A percentile compares a stretch with the other conserved stretches of the same genome.
Evolutionary conservation across 106 monocot genomes (phyloP).

Genomic region (Amphibolis antarctica): DNA sequence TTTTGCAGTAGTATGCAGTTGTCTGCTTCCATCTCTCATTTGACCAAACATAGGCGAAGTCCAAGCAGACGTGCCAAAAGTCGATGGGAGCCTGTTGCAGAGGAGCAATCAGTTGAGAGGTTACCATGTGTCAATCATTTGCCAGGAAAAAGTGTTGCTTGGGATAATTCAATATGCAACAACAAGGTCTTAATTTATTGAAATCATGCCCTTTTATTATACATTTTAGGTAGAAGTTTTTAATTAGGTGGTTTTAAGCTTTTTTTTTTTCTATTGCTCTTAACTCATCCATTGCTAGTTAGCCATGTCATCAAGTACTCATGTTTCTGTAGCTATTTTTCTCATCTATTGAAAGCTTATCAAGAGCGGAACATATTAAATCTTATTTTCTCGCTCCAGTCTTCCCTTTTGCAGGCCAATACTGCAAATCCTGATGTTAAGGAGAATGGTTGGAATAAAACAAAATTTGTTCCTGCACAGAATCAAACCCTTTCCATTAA

Average conservation of each 20-base stretch:
- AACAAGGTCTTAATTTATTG: constrained; percentile 27
- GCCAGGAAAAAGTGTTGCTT: constrained; percentile 17
- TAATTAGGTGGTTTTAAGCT: too few relatives aligned
- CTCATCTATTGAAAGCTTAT: background rate
- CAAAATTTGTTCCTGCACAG: constrained; percentile 37
- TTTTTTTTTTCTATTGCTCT: too few relatives aligned
- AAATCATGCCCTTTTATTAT: background rate
- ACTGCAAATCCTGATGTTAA: constrained; percentile 16
- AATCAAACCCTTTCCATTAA: constrained; percentile 27
- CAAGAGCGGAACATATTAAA: background rate
- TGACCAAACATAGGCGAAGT: constrained; percentile 35
- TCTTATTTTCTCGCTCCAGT: background rate
- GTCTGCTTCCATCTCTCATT: constrained; percentile 17
- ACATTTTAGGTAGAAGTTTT: too few relatives aligned
- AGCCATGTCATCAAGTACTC: too few relatives aligned
- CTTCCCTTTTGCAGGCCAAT: constrained; percentile 18
- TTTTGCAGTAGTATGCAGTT: constrained; percentile 32
- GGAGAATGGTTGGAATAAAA: constrained; percentile 24
- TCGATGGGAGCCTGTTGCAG: constrained; percentile 84
- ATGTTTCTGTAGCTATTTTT: too few relatives aligned
- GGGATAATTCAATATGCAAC: constrained; percentile 13
- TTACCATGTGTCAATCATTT: constrained; percentile 18
- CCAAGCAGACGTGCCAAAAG: constrained; percentile 68
- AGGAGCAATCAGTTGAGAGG: constrained; percentile 44
- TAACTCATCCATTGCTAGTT: too few relatives aligned